These are phyloP conservation scores for Xylariales sp. DNA, from an alignment of 2,329 filamentous ascomycete species.

Conservation along the genomic window DNA sequence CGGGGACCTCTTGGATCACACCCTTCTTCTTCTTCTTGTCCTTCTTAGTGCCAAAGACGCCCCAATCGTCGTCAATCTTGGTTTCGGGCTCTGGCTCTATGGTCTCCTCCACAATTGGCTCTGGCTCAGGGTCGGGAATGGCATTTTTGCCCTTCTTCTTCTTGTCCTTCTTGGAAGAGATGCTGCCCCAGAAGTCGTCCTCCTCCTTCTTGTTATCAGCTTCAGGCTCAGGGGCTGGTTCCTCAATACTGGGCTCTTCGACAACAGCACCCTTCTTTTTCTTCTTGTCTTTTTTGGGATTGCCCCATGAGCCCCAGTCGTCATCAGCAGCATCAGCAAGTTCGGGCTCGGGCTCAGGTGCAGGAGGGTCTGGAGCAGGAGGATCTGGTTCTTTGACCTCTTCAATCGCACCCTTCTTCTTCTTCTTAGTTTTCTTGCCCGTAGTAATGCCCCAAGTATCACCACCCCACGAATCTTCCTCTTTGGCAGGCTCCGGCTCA, in stretches of 20 bases:
- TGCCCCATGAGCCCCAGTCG: constrained; percentile 20
- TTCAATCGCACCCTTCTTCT: constrained; percentile 22
- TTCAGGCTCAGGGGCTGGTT: constrained; percentile 27
- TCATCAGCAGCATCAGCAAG: constrained; percentile 13
- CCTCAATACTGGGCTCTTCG: constrained; percentile 19
- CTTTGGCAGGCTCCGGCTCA: constrained; percentile 24
- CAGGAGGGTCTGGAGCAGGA: constrained; percentile 10
- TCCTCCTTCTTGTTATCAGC: constrained; percentile 30
- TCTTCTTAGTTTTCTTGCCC: constrained; percentile 27
- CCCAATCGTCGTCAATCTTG: constrained; percentile 25
- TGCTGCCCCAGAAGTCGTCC: constrained; percentile 26
- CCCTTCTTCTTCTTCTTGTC: constrained; percentile 41
- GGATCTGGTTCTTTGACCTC: constrained; percentile 13
- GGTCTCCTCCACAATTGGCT: constrained; percentile 9
- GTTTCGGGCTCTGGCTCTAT: constrained; percentile 12
- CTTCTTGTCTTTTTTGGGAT: constrained; percentile 28
- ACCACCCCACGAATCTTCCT: constrained; percentile 31
- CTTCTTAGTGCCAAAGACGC: constrained; percentile 28
- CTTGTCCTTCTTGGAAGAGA: constrained; percentile 24
- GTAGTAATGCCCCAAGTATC: constrained; percentile 18
- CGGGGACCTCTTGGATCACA: constrained; percentile 15
- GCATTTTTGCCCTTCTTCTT: constrained; percentile 32
- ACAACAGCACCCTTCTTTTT: constrained; percentile 24
- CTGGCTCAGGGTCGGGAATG: constrained; percentile 17
- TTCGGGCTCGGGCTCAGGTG: constrained; percentile 9